A percentile compares a stretch with the other conserved stretches of the same genome.
Conservation (phyloP, 2,329 filamentous ascomycete species). For the Botrytis sinoallii region DNA sequence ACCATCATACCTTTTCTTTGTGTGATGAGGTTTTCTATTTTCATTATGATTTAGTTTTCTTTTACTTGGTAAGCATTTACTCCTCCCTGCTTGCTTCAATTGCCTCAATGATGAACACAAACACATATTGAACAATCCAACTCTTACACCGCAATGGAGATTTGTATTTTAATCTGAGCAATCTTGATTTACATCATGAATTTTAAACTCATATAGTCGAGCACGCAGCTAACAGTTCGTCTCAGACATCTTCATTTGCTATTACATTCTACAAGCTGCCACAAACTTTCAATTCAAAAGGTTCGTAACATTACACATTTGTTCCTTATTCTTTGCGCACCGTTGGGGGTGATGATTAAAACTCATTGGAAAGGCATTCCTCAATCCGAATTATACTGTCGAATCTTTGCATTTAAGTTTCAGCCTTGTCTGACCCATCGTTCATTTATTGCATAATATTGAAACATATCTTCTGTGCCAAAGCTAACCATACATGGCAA, state of each 20-base stretch:
- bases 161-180: constrained; percentile 40
- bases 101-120: constrained; percentile 41
- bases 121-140: constrained; percentile 44
- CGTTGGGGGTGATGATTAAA: constrained; percentile 38
- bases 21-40: background rate
- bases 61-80: constrained; percentile 24
- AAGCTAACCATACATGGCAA: constrained; percentile 19
- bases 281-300: constrained; percentile 27
- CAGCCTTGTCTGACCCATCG: constrained; percentile 45
- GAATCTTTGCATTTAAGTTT: constrained; percentile 42
- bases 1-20: background rate
- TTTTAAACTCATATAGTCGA: background rate
- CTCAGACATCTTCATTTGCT: background rate
- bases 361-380: constrained; percentile 40
- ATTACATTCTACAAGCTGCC: background rate
- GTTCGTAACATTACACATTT: constrained; percentile 30
- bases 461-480: constrained; percentile 4
- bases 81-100: constrained; percentile 19
- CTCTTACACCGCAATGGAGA: constrained; percentile 42
- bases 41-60: background rate
- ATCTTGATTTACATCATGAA: constrained; percentile 18
- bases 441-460: constrained; percentile 6
- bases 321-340: constrained; percentile 11
- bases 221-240: constrained; percentile 1
- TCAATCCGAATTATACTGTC: constrained; percentile 40